A percentile compares a stretch with the other conserved stretches of the same genome.
These are phyloP conservation scores for Fonsecaea multimorphosa DNA, from an alignment of 2,329 filamentous ascomycete species.

Conservation along the genomic window DNA sequence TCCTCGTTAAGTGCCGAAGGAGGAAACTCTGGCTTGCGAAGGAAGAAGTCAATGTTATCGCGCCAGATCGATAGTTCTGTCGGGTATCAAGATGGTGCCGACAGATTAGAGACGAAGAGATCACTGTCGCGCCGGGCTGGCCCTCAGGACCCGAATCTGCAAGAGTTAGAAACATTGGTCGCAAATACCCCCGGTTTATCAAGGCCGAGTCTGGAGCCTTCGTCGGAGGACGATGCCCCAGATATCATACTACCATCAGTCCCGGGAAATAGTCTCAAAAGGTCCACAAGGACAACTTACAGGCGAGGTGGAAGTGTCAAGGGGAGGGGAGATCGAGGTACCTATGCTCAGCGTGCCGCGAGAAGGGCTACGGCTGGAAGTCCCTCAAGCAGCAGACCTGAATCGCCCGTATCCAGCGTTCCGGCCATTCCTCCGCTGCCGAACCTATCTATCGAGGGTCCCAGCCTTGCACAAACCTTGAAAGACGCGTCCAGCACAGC, in stretches of 20 bases:
- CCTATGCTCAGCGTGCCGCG: slow-evolving; percentile 74
- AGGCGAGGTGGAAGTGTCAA: slow-evolving; percentile 83
- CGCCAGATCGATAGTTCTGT: slow-evolving; percentile 81
- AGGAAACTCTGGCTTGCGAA: slow-evolving; percentile 65
- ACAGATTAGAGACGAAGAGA: slow-evolving; percentile 74
- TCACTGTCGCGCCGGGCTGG: slow-evolving; percentile 63
- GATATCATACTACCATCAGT: slow-evolving; percentile 76
- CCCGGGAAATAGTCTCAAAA: slow-evolving; percentile 77
- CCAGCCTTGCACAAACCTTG: slow-evolving; percentile 57
- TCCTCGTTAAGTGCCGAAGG: slow-evolving; percentile 40
- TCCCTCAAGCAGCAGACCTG: slow-evolving; percentile 27
- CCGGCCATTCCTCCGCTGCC: slow-evolving; percentile 42
- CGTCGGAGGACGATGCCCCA: slow-evolving; percentile 63
- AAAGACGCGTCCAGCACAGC: slow-evolving; percentile 39
- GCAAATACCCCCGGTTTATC: slow-evolving; percentile 69
- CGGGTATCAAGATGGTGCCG: slow-evolving; percentile 82
- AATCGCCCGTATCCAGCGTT: slow-evolving; percentile 39
- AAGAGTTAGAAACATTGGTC: slow-evolving; percentile 78
- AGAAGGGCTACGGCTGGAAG: slow-evolving; percentile 51
- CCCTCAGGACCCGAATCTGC: slow-evolving; percentile 67
- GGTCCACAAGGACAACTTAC: slow-evolving; percentile 92
- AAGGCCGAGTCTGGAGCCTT: slow-evolving; percentile 57
- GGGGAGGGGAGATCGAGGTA: slow-evolving; percentile 63
- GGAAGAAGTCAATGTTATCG: slow-evolving; percentile 96
- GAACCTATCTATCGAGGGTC: slow-evolving; percentile 46